Evolutionary conservation across 306 rosid genomes (phyloP).

Genomic region (Quillaja saponaria): DNA sequence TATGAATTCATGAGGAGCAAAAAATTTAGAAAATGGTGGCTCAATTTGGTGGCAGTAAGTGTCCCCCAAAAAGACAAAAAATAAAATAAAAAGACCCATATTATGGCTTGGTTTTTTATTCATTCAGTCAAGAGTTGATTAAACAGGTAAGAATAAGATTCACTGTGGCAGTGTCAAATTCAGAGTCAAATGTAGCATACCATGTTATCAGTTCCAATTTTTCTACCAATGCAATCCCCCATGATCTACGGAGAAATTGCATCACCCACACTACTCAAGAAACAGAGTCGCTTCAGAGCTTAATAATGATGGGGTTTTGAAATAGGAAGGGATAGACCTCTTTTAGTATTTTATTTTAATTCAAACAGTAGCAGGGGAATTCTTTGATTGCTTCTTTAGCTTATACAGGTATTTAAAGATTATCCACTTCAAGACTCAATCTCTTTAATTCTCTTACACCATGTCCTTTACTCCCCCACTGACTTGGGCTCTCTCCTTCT

Average conservation of each 20-base stretch:
- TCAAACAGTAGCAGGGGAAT: neutral
- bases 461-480: neutral
- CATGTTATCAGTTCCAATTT: neutral
- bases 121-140: constrained; percentile 13
- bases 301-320: no score
- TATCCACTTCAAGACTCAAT: constrained; percentile 55
- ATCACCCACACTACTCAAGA: no score
- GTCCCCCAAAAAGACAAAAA: neutral
- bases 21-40: no score
- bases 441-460: constrained; percentile 22
- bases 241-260: no score
- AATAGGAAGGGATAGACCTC: neutral
- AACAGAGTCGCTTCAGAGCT: no score
- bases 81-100: no score
- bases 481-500: constrained; percentile 12
- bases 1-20: no score
- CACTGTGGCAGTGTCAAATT: constrained; percentile 29
- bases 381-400: constrained; percentile 24
- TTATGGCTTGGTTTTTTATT: no score
- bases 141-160: constrained; percentile 38
- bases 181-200: constrained; percentile 18
- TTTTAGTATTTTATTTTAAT: no score
- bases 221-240: no score
- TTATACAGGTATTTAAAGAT: constrained; percentile 40
- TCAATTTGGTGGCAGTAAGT: constrained; percentile 30